phyloP scores from a whole-genome alignment of 2,329 filamentous ascomycete genomes.

The Colletotrichum scovillei region DNA sequence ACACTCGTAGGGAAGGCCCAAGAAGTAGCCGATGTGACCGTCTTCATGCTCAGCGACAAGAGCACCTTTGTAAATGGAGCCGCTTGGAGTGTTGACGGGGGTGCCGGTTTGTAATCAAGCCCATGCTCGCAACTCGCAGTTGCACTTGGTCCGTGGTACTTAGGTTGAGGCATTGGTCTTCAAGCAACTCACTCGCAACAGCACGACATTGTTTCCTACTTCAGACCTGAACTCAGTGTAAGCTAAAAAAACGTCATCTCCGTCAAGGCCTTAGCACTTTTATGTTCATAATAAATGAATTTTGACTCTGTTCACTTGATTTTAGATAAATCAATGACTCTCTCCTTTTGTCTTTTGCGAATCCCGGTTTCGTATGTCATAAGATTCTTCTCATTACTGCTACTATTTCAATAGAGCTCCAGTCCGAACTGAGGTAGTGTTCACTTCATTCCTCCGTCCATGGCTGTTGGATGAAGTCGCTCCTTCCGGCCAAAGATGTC shows the following conservation, averaged over 20 bases:
- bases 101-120: neutral
- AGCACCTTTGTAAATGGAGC: slow-evolving; percentile 24
- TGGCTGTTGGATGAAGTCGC: neutral
- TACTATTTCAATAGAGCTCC: neutral
- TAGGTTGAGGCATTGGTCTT: neutral
- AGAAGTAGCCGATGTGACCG: slow-evolving; percentile 24
- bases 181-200: no score
- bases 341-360: neutral
- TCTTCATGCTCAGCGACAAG: slow-evolving; percentile 18
- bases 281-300: no score
- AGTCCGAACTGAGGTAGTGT: neutral
- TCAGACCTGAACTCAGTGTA: no score
- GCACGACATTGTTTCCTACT: no score
- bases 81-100: slow-evolving; percentile 26
- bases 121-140: neutral
- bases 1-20: slow-evolving; percentile 14
- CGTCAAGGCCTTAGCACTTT: no score
- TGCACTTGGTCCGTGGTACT: no score
- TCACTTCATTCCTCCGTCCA: neutral
- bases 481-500: neutral
- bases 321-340: neutral
- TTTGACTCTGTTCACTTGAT: no score
- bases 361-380: neutral
- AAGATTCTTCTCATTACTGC: neutral
- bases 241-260: no score